Percentiles rank a stretch among this genome's conserved stretches.
These are phyloP conservation scores for Curvularia sp. DNA, from an alignment of 2,329 filamentous ascomycete species.

Conservation along the genomic window DNA sequence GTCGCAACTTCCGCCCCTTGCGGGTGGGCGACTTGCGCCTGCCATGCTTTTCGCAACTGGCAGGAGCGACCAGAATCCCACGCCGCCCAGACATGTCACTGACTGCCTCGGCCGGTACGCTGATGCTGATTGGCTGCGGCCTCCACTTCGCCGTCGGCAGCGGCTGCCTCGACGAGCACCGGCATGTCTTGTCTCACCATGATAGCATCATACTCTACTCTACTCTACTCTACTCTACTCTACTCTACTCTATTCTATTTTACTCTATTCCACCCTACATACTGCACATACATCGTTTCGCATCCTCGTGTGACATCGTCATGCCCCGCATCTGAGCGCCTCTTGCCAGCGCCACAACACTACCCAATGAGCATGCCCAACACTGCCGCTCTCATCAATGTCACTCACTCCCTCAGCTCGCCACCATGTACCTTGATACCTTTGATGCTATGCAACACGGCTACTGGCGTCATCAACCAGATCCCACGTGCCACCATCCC, in stretches of 20 bases:
- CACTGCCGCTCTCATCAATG: background rate
- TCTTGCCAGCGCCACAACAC: background rate
- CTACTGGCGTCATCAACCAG: background rate
- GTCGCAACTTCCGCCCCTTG: slow-evolving; percentile 10
- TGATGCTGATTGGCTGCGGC: background rate
- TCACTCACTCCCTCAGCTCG: background rate
- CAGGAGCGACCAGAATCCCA: background rate
- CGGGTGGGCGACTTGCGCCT: slow-evolving; percentile 8
- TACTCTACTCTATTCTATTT: background rate
- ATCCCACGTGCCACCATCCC: background rate
- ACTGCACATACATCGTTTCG: background rate
- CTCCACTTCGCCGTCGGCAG: slow-evolving; percentile 1
- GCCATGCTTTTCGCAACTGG: too few relatives aligned
- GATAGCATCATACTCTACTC: too few relatives aligned
- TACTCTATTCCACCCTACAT: background rate
- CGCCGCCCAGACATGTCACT: background rate
- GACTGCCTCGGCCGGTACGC: background rate
- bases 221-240: background rate
- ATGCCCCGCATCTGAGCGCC: background rate
- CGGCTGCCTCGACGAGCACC: background rate
- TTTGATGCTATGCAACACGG: background rate
- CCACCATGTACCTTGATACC: background rate
- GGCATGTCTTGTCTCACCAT: background rate
- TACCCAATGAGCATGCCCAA: background rate
- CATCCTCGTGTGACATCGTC: background rate